These are phyloP conservation scores for Pichia heedii DNA, from an alignment of 805 yeast species.

Conservation along the genomic window DNA sequence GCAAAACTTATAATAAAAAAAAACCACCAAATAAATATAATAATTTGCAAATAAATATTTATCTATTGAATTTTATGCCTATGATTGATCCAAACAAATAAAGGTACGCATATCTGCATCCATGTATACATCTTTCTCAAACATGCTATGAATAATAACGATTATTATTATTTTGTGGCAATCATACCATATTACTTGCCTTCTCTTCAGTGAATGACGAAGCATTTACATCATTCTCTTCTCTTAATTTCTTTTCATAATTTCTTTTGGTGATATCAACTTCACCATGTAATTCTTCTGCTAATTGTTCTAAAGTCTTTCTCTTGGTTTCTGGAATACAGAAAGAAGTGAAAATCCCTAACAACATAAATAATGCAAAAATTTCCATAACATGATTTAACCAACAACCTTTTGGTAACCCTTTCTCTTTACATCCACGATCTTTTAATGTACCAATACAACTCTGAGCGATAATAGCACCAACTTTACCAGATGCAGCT, in stretches of 20 bases:
- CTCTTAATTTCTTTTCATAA: neutral
- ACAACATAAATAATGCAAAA: slow-evolving; percentile 83
- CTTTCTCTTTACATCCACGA: slow-evolving; percentile 61
- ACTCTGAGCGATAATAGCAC: slow-evolving; percentile 88
- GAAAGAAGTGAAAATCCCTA: slow-evolving; percentile 58
- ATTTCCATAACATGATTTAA: slow-evolving; percentile 91
- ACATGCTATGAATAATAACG: neutral
- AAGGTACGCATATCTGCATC: too few relatives aligned
- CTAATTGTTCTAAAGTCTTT: slow-evolving; percentile 77
- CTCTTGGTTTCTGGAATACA: slow-evolving; percentile 88
- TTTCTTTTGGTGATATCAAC: slow-evolving; percentile 30
- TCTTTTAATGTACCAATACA: slow-evolving; percentile 75
- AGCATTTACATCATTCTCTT: neutral
- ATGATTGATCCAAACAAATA: too few relatives aligned
- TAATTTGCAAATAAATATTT: too few relatives aligned
- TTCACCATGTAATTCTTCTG: slow-evolving; percentile 80
- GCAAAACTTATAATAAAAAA: too few relatives aligned
- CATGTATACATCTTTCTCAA: too few relatives aligned
- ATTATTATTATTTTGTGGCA: neutral
- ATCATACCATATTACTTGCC: slow-evolving; percentile 3
- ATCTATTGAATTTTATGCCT: too few relatives aligned
- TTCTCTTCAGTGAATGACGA: slow-evolving; percentile 1
- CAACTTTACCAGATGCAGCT: slow-evolving; percentile 87
- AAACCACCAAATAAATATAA: too few relatives aligned
- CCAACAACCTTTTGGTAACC: slow-evolving; percentile 54